Evolutionary conservation across 2,329 filamentous ascomycete genomes (phyloP), one percentile per base, ranked within the genome.

Genomic region (Exophiala viscosa): DNA sequence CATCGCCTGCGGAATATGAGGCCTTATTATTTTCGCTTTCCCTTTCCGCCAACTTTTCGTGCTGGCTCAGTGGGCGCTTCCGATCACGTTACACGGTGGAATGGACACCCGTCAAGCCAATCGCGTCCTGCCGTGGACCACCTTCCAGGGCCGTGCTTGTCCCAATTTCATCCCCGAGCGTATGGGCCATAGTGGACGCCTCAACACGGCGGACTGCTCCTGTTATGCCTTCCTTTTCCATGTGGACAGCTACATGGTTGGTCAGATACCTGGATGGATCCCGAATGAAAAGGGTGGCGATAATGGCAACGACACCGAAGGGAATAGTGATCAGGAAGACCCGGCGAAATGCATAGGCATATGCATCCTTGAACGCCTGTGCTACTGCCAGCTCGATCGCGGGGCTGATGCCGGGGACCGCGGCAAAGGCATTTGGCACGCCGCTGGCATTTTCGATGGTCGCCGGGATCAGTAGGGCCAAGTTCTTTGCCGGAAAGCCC

Each of bases 331-430:
- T 17, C 33, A 61, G 49, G 55, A 59, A 78, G 1, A 79, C 75
- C 3, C 70, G 67, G 49, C 65, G 64, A 62, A 78, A 76, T 2
- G 71, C 70, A n/a, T 67, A 51, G 4, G 67, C 62, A 59, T 78
- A 76, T n/a, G 73, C 73, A 9, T 65, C 63, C 56, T 71, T 69
- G 28, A 70, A 55, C 17, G 71, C 70, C 0, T 55, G 50, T 2
- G 57, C 64, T 0, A 73, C 70, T 0, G 69, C 70, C 2, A 51
- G 60, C 23, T 65, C 57, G 36, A 75, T 65, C n/a, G 60, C 54
- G 0, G 65, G 48, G 10, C 62, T 71, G 15, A 75, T 67, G 2
- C 66, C 68, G 0, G 68, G 67, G 0, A 74, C 69, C 4, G 50
- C 49, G 5, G 35, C 42, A 31, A 62, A 57, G 2, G 58, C 51